Conservation (phyloP, 2,329 filamentous ascomycete species). For the Venturia asperata region DNA sequence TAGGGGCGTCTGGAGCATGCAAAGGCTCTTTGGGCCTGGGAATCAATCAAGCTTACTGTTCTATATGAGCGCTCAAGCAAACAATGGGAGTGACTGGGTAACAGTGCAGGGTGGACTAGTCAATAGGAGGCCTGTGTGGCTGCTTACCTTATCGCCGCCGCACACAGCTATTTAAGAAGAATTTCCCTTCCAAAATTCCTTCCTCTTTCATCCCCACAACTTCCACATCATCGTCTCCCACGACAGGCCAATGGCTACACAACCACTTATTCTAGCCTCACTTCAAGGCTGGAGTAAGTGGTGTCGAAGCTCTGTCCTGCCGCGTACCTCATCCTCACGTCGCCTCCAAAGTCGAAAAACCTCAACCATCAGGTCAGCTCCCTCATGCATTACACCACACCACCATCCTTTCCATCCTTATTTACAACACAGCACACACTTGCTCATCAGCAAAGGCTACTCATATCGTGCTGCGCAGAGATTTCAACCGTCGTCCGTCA, state of each 20-base stretch:
- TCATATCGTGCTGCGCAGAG: background rate
- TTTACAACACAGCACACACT: no score
- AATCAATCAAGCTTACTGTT: conserved; percentile 11
- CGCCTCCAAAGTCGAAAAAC: no score
- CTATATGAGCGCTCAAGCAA: background rate
- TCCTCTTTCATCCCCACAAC: background rate
- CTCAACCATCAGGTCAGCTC: no score
- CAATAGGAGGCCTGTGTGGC: background rate
- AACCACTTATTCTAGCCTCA: no score
- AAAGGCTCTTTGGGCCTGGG: background rate
- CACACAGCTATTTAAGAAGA: background rate
- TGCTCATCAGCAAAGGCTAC: no score
- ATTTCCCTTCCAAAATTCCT: background rate
- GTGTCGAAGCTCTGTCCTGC: no score
- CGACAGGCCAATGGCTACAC: background rate
- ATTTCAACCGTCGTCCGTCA: no score
- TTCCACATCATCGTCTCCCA: background rate
- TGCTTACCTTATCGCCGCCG: background rate
- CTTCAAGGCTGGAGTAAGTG: no score
- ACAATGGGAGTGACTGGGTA: background rate
- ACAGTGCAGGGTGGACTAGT: background rate
- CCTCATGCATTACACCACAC: no score
- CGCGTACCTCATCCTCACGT: no score
- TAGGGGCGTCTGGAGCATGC: background rate
- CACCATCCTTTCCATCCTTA: no score